A percentile compares a stretch with the other conserved stretches of the same genome.
These are phyloP conservation scores for Talaromyces sp. DNA, from an alignment of 2,329 filamentous ascomycete genomes.

Conservation along the genomic window DNA sequence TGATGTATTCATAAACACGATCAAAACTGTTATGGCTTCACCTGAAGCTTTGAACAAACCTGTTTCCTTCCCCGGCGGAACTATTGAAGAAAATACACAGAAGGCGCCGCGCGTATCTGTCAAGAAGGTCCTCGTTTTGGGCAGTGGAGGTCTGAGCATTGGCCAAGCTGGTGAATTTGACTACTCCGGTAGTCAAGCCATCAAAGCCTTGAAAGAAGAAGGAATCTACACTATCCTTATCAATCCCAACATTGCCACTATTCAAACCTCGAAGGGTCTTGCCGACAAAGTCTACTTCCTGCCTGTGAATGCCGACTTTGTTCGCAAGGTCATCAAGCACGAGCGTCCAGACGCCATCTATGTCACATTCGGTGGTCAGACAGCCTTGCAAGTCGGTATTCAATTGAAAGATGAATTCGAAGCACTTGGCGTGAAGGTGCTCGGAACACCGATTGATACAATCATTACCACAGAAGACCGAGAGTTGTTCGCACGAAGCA, in stretches of 20 bases:
- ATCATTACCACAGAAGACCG: conserved; percentile 98
- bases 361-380: conserved; percentile 95
- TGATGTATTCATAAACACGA: conserved; percentile 88
- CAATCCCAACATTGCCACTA: conserved; percentile 98
- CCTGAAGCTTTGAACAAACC: conserved; percentile 62
- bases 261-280: conserved; percentile 94
- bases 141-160: conserved; percentile 92
- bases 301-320: conserved; percentile 93
- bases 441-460: conserved; percentile 94
- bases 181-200: conserved; percentile 96
- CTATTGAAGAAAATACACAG: conserved; percentile 69
- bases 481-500: conserved; percentile 93
- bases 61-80: conserved; percentile 83
- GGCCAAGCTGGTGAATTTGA: conserved; percentile 98
- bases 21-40: conserved; percentile 66
- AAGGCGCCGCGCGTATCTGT: conserved; percentile 73
- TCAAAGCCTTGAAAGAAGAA: conserved; percentile 97
- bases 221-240: conserved; percentile 97
- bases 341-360: conserved; percentile 96
- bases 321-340: conserved; percentile 93
- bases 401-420: conserved; percentile 97
- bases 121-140: conserved; percentile 92
- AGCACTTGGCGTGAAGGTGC: conserved; percentile 81
- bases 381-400: conserved; percentile 92
- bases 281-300: conserved; percentile 99